phyloP scores from a whole-genome alignment of 768 basidiomycete genomes.

The Russula virescens region DNA sequence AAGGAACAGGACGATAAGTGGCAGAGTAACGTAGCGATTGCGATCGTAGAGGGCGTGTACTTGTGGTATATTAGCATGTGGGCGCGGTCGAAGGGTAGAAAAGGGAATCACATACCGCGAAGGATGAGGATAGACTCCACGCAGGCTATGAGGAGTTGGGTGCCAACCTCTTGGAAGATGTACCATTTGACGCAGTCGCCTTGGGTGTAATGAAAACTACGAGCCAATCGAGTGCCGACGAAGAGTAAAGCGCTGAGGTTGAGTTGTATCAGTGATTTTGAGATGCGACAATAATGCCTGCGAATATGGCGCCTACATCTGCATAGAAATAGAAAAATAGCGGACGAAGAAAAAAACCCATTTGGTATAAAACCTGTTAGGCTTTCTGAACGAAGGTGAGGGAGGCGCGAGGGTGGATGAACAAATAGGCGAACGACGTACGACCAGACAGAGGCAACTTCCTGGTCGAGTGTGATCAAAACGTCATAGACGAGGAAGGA shows the following conservation, averaged over 20 bases:
- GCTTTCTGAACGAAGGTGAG: slow-evolving; percentile 23
- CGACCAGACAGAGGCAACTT: slow-evolving; percentile 32
- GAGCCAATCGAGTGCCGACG: slow-evolving; percentile 9
- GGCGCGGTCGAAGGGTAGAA: not conserved
- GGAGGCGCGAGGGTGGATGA: not conserved
- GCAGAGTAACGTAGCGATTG: slow-evolving; percentile 3
- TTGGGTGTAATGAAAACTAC: slow-evolving; percentile 24
- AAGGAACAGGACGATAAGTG: slow-evolving; percentile 9
- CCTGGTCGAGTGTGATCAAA: slow-evolving; percentile 27
- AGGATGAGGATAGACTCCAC: slow-evolving; percentile 27
- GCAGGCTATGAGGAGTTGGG: slow-evolving; percentile 19
- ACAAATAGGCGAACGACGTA: slow-evolving; percentile 20
- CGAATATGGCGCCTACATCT: slow-evolving; percentile 8
- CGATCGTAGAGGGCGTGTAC: slow-evolving; percentile 24
- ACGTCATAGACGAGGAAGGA: slow-evolving; percentile 30
- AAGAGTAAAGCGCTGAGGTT: slow-evolving; percentile 18
- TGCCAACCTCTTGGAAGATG: slow-evolving; percentile 16
- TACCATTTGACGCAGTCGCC: slow-evolving; percentile 23
- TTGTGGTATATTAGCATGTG: not conserved
- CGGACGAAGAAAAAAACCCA: slow-evolving; percentile 28
- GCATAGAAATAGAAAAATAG: slow-evolving; percentile 21
- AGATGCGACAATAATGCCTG: not conserved
- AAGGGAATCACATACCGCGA: slow-evolving; percentile 25
- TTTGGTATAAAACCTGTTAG: slow-evolving; percentile 25
- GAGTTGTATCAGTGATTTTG: not conserved